Evolutionary conservation across 306 rosid genomes (phyloP), one percentile per base, ranked within the genome.

Genomic region (Acacia melanoxylon): DNA sequence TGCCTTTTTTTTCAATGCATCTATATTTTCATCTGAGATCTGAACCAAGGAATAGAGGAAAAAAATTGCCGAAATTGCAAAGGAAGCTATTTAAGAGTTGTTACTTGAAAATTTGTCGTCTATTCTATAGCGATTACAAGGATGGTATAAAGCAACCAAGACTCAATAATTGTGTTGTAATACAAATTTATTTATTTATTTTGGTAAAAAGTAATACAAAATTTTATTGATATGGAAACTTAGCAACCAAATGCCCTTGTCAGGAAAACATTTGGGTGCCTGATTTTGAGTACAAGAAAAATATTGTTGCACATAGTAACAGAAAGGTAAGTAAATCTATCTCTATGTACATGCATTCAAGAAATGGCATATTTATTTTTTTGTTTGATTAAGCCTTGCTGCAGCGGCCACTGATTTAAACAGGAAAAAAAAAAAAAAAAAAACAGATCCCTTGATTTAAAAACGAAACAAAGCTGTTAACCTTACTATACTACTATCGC

Each of bases 311-410:
- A 3, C 35, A 24, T 6, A 31, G 24, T 8, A 6, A 44, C 33
- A 17, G 42, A 67, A 10, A 67, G 41, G 24, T 10, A 37, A 19
- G 4, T 9, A 33, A 35, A 67, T n/a, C 27, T 66, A 33, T 33
- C 37, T 35, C 25, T 54, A 20, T 8, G 24, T 20, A 8, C 8
- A 35, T 14, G 3, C n/a, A 33, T 17, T 7, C 10, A 7, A 8
- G 7, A 66, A 25, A 25, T 6, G 1, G 61, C 12, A 40, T 10
- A 68, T 19, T 44, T 44, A 77, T 41, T 81, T 74, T 25, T 5
- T 48, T 76, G 25, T 20, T 80, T 86, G 87, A 77, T 93, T 91
- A 44, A 91, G 86, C 86, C 93, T 90, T 17, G 98, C 97, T 0
- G 93, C 94, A 0, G 94, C 93, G 0, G 94, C 94, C 10, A 93